These are phyloP conservation scores for Vaccinium macrocarpon DNA, from an alignment of 148 eudicot genomes.

Conservation along the genomic window DNA sequence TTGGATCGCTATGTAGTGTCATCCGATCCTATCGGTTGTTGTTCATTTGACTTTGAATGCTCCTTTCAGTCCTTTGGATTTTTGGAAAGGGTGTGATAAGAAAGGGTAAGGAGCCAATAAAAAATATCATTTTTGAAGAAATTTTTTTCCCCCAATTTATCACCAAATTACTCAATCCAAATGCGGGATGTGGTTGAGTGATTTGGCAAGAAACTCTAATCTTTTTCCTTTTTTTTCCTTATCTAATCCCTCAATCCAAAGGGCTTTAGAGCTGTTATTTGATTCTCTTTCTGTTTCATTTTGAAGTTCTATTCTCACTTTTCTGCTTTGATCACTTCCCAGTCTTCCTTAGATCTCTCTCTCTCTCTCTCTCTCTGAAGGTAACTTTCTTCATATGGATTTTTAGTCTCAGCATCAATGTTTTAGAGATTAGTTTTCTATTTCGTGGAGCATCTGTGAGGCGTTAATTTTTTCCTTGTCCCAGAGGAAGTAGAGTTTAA, in stretches of 20 bases:
- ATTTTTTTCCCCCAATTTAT: no score
- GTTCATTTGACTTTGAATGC: neutral
- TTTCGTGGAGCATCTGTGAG: neutral
- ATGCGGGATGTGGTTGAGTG: no score
- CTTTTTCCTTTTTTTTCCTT: no score
- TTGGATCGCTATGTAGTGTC: neutral
- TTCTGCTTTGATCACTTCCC: neutral
- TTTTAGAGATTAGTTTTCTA: neutral
- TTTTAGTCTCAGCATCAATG: slow-evolving; percentile 2
- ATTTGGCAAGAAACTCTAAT: no score
- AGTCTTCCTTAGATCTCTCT: neutral
- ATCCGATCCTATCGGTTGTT: neutral
- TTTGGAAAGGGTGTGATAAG: neutral
- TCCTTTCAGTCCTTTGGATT: no score
- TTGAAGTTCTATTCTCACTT: neutral
- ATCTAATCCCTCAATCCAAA: no score
- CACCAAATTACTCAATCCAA: no score
- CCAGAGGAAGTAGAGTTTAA: neutral
- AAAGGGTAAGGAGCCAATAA: neutral
- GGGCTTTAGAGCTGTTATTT: neutral
- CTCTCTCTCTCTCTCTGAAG: neutral
- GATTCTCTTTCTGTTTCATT: neutral
- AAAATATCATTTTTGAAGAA: no score
- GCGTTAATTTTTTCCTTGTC: neutral
- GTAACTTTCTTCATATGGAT: neutral